Evolutionary conservation across 106 monocot species (phyloP), one percentile per base, ranked within the genome.

Genomic region (Amphibolis antarctica): DNA sequence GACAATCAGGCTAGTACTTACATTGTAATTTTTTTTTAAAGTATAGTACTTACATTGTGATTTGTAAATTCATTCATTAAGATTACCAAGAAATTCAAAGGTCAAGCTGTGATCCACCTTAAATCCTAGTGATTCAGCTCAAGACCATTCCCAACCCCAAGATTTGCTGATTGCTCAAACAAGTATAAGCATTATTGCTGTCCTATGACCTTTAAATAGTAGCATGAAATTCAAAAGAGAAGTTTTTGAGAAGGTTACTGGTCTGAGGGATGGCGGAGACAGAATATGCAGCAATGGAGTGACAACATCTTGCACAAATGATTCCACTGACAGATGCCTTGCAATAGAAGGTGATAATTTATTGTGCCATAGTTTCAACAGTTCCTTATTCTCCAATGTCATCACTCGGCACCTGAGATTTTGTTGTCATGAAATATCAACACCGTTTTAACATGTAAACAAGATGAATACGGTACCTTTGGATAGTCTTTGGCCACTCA

Each of bases 401-500:
- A 74, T 78, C 24, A 74, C 55, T 55, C 87, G 86, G 28, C 46
- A 87, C 68, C 96, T 98, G 78, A 68, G 60, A 61, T 12, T 69
- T 48, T 60, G 45, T 63, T 5, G 24, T 46, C 9, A 24, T 63
- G 15, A 43, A 46, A 4, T 18, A 46, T 24, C 49, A 14, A 23
- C 57, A 25, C 63, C 51, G 56, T n/a, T n/a, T n/a, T n/a, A n/a
- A n/a, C n/a, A n/a, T n/a, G n/a, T n/a, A n/a, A n/a, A n/a, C n/a
- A n/a, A n/a, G n/a, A n/a, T n/a, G n/a, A n/a, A n/a, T n/a, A n/a
- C n/a, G 53, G 12, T 78, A 96, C 96, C 89, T 89, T 29, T 82
- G 83, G 20, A 77, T 69, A 55, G 84, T 78, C 63, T 77, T 90
- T 46, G 96, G 96, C 96, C 96, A 98, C 59, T 98, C 90, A 63